These are phyloP conservation scores for Aspergillus carlsbadensis DNA, from an alignment of 495 filamentous ascomycete genomes.

Conservation along the genomic window DNA sequence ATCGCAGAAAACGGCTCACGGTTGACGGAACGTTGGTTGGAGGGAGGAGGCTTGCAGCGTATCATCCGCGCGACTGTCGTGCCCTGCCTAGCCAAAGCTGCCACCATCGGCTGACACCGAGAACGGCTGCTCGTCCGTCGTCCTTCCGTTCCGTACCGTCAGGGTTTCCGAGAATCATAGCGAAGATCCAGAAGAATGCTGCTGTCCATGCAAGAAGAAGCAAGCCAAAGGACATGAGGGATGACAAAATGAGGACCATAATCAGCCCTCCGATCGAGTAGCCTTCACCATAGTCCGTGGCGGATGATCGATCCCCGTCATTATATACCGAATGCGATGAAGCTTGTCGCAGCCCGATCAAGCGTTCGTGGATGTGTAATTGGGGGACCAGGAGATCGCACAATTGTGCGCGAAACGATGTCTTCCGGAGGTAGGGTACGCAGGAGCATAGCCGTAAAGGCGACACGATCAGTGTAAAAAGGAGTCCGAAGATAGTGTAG, in stretches of 20 bases:
- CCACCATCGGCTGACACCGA: slow-evolving; percentile 63
- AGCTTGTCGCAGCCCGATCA: slow-evolving; percentile 33
- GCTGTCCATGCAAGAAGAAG: slow-evolving; percentile 59
- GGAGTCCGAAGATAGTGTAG: slow-evolving; percentile 44
- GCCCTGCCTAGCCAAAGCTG: slow-evolving; percentile 54
- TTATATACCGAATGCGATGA: slow-evolving; percentile 35
- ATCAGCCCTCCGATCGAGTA: slow-evolving; percentile 44
- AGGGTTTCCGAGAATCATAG: slow-evolving; percentile 61
- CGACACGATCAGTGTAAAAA: slow-evolving; percentile 41
- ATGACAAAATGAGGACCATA: slow-evolving; percentile 51
- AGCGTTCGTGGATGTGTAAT: slow-evolving; percentile 43
- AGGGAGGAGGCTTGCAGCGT: neutral
- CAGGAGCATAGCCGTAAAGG: slow-evolving; percentile 45
- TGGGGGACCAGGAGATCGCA: slow-evolving; percentile 43
- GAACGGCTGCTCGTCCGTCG: slow-evolving; percentile 59
- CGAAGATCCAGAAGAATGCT: slow-evolving; percentile 63
- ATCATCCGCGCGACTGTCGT: slow-evolving; percentile 23
- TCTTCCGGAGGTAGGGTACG: slow-evolving; percentile 36
- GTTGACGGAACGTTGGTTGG: neutral
- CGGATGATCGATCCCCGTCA: slow-evolving; percentile 24
- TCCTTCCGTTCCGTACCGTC: slow-evolving; percentile 61
- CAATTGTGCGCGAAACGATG: slow-evolving; percentile 36
- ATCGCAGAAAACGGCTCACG: slow-evolving; percentile 15
- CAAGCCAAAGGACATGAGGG: slow-evolving; percentile 52
- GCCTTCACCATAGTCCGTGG: slow-evolving; percentile 20